phyloP scores from a whole-genome alignment of 768 basidiomycete genomes.

The Cystobasidium ongulense region DNA sequence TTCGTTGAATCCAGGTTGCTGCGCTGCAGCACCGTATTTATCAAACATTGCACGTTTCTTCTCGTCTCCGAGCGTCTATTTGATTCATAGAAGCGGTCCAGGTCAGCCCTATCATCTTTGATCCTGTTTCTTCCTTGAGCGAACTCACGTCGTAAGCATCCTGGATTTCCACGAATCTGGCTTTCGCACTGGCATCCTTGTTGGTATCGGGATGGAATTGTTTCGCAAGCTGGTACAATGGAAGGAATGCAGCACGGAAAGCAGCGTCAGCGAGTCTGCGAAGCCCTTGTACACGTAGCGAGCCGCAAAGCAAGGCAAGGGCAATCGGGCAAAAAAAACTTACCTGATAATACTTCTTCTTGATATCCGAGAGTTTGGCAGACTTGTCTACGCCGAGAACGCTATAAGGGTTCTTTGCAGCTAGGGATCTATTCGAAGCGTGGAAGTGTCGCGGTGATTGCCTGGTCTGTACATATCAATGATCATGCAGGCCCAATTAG shows the following conservation, averaged over 20 bases:
- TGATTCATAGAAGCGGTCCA: not conserved
- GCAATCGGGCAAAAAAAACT: conserved; percentile 43
- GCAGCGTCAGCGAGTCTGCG: not conserved
- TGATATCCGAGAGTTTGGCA: conserved; percentile 77
- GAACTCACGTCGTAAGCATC: conserved; percentile 82
- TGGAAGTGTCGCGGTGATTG: conserved; percentile 21
- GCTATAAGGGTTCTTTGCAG: conserved; percentile 71
- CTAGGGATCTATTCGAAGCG: not conserved
- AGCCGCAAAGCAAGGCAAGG: too few species aligned
- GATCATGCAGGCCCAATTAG: not conserved
- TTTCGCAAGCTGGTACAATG: conserved; percentile 67
- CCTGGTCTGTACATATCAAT: not conserved
- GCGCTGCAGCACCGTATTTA: conserved; percentile 82
- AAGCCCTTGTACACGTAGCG: too few species aligned
- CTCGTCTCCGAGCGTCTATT: conserved; percentile 84
- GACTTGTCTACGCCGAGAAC: conserved; percentile 81
- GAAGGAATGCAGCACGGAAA: not conserved
- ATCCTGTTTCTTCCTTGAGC: not conserved
- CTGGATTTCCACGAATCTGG: conserved; percentile 93
- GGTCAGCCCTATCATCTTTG: not conserved
- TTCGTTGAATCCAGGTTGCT: conserved; percentile 88
- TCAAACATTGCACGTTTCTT: conserved; percentile 86
- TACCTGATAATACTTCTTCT: conserved; percentile 94
- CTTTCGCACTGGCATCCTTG: conserved; percentile 78
- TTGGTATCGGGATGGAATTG: conserved; percentile 98